phyloP scores from a whole-genome alignment of 352 stramenopile genomes.

The Thalassiosira sp. region DNA sequence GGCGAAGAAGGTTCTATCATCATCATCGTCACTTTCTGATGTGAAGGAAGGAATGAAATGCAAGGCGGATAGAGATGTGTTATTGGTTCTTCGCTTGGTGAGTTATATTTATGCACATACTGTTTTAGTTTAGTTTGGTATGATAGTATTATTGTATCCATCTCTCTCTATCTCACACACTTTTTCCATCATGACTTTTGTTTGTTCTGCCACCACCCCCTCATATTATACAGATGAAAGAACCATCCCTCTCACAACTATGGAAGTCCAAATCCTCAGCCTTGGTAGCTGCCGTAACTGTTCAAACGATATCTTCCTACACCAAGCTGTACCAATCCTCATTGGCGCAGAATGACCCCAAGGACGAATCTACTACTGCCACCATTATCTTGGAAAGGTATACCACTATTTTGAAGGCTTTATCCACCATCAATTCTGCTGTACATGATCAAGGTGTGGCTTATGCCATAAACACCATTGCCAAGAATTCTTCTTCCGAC shows the following conservation, averaged over 20 bases:
- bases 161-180: neutral
- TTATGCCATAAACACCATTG: constrained; percentile 28
- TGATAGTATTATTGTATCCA: neutral
- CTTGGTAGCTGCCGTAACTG: constrained; percentile 38
- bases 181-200: too few relatives aligned
- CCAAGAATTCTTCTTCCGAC: neutral
- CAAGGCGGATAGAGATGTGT: constrained; percentile 40
- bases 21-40: too few relatives aligned
- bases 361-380: neutral
- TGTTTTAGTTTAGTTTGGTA: neutral
- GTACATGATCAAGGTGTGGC: constrained; percentile 46
- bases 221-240: constrained; percentile 44
- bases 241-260: constrained; percentile 38
- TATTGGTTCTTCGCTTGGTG: constrained; percentile 43
- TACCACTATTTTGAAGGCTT: constrained; percentile 33
- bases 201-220: too few relatives aligned
- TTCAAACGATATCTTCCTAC: constrained; percentile 39
- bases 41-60: too few relatives aligned
- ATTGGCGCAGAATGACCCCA: neutral
- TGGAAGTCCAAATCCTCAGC: constrained; percentile 34
- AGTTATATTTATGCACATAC: too few relatives aligned
- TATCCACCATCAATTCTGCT: constrained; percentile 18
- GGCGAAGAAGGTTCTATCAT: constrained; percentile 6
- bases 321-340: constrained; percentile 14
- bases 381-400: constrained; percentile 32